Evolutionary conservation across 2,329 filamentous ascomycete genomes (phyloP), one percentile per base, ranked within the genome.

Genomic region (Seiridium cupressi): DNA sequence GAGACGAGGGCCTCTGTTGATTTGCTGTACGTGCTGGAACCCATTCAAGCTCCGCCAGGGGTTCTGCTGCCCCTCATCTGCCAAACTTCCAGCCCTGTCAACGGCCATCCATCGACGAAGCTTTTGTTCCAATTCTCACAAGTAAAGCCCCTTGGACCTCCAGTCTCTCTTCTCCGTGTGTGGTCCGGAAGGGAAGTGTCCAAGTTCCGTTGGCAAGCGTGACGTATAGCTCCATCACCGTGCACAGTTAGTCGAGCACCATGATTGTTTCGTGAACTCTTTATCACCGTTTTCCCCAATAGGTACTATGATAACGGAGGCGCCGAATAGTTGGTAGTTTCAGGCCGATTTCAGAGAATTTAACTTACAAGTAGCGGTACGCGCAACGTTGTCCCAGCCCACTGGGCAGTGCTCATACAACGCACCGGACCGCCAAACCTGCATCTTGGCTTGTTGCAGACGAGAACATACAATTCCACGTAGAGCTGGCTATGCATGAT

Each of bases 1-100:
- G 67, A 55, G 49, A 5, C 13, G 13, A 53, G 55, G 57, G 53
- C 40, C 42, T 35, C 38, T 36, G 44, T 11, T 57, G 55, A 57
- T 57, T 57, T 42, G 55, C 42, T 47, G 55, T 34, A 2, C 49
- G 11, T 13, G 8, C 32, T 36, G 11, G 49, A 31, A 51, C 13
- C n/a, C n/a, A 51, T 36, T 4, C 11, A 10, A 44, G 36, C 10
- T 44, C 32, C 34, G 11, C 42, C 51, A 55, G 34, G 51, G 34
- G 11, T 32, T 35, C 51, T 9, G 6, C 38, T 42, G 38, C 38
- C 38, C 38, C 38, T 42, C 38, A 42, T 42, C 38, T 42, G 38
- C 38, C 38, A 42, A 42, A 42, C 38, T 42, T 42, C 38, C 38
- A 8, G 13, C 7, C 38, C 13, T 8, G 38, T 42, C 38, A 42